Evolutionary conservation across 495 filamentous ascomycete species (phyloP).

Genomic region (Daldinia vernicosa): DNA sequence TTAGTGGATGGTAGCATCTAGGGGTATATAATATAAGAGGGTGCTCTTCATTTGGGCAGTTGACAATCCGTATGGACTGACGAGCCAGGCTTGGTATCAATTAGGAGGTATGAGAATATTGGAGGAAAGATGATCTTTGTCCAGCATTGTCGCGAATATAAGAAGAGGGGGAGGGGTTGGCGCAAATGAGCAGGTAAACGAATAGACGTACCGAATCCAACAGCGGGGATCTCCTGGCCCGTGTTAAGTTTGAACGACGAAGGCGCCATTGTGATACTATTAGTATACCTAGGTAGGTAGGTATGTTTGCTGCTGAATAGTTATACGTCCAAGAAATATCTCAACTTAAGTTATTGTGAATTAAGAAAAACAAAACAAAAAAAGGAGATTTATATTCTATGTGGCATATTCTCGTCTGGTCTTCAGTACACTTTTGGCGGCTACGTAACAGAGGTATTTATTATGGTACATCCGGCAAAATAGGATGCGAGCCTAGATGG

Average conservation of each 20-base stretch:
- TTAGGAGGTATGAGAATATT: not conserved
- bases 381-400: constrained; percentile 7
- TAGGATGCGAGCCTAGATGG: constrained; percentile 27
- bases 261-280: constrained; percentile 54
- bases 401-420: not conserved
- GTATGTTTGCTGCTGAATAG: not conserved
- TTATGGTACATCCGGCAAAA: constrained; percentile 42
- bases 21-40: not conserved
- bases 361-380: not conserved
- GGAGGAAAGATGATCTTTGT: not conserved
- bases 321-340: not conserved
- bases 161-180: not conserved
- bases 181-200: not conserved
- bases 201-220: constrained; percentile 70
- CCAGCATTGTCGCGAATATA: not conserved
- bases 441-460: constrained; percentile 33
- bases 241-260: constrained; percentile 77
- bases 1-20: constrained; percentile 12
- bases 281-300: not conserved
- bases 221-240: constrained; percentile 75
- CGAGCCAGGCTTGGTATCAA: not conserved
- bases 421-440: constrained; percentile 6
- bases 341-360: not conserved
- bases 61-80: not conserved
- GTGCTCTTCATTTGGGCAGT: not conserved